Percentiles rank a stretch among this genome's conserved stretches.
These are phyloP conservation scores for Solanum sejunctum DNA, from an alignment of 257 asterid genomes.

Conservation along the genomic window DNA sequence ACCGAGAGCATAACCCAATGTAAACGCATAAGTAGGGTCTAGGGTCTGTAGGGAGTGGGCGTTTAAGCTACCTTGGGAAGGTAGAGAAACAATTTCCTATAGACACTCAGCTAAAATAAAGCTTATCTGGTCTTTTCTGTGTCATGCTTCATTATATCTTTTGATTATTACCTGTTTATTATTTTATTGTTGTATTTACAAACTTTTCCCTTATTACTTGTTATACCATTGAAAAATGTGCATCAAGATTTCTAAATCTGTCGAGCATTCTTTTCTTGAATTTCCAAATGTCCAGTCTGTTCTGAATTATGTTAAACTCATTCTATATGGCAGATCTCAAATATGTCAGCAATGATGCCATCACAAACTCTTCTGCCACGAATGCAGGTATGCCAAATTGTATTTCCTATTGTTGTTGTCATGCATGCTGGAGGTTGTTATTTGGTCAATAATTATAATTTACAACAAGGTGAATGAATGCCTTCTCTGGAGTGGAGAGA, in stretches of 20 bases:
- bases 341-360: slow-evolving; percentile 92
- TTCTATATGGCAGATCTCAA: slow-evolving; percentile 52
- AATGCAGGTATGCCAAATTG: slow-evolving; percentile 53
- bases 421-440: background rate
- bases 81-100: background rate
- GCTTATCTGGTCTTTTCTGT: background rate
- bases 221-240: background rate
- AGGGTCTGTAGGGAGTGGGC: background rate
- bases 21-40: background rate
- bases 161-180: background rate
- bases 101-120: background rate
- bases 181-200: background rate
- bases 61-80: background rate
- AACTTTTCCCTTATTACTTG: background rate
- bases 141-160: background rate
- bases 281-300: background rate
- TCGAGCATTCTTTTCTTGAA: background rate
- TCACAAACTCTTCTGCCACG: slow-evolving; percentile 64
- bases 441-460: background rate
- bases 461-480: background rate
- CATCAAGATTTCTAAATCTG: background rate
- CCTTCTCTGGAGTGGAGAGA: background rate
- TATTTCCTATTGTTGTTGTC: background rate
- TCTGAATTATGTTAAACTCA: background rate
- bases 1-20: background rate